Percentiles rank a stretch among this genome's conserved stretches.
Evolutionary conservation across 2,329 filamentous ascomycete species (phyloP).

Genomic region (Leptographium flavum): DNA sequence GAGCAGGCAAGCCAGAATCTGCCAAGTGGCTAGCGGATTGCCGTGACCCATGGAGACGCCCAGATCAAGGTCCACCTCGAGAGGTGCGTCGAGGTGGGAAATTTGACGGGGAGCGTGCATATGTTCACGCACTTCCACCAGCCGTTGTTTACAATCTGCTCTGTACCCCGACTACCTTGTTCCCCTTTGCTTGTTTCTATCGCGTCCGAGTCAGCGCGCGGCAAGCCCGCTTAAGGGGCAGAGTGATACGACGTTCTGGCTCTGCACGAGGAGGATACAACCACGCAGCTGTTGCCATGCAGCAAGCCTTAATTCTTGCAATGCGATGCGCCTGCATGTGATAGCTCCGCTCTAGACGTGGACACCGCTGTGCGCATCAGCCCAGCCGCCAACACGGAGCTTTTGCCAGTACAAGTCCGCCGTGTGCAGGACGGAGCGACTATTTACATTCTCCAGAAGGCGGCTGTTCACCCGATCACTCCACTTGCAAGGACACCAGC

Average conservation of each 20-base stretch:
- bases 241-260: slow-evolving; percentile 3
- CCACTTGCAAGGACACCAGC: neutral
- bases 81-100: slow-evolving; percentile 2
- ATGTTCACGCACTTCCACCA: neutral
- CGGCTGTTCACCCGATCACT: neutral
- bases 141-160: neutral
- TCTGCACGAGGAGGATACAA: neutral
- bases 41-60: neutral
- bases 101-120: slow-evolving; percentile 4
- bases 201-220: neutral
- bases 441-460: neutral
- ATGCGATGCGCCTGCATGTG: neutral
- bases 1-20: slow-evolving; percentile 4
- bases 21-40: slow-evolving; percentile 7
- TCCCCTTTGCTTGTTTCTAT: neutral
- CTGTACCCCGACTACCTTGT: neutral
- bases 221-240: slow-evolving; percentile 5
- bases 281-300: slow-evolving; percentile 6
- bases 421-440: neutral
- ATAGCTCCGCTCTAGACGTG: neutral
- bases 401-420: too few species aligned
- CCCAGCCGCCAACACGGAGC: neutral
- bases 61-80: slow-evolving; percentile 3
- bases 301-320: neutral
- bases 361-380: neutral